A percentile compares a stretch with the other conserved stretches of the same genome.
Evolutionary conservation across 306 rosid species (phyloP).

Genomic region (Corylus americana): DNA sequence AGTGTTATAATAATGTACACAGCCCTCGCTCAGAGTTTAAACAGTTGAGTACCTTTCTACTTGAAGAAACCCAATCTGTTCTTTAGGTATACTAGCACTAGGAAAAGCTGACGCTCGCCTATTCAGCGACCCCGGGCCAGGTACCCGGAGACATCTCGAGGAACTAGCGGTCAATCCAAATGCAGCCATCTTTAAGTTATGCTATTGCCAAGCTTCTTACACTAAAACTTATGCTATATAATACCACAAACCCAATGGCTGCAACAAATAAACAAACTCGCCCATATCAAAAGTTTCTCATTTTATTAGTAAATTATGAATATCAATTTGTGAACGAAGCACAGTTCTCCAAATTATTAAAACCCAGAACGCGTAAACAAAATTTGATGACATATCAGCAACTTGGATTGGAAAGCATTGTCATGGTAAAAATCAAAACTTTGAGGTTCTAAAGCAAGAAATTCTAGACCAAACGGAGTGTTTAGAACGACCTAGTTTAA

Average conservation of each 20-base stretch:
- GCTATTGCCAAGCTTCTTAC: slow-evolving; percentile 3
- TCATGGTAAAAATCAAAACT: background rate
- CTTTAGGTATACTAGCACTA: slow-evolving; percentile 29
- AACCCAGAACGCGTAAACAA: background rate
- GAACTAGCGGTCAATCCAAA: slow-evolving; percentile 63
- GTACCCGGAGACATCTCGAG: slow-evolving; percentile 54
- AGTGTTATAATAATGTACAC: slow-evolving; percentile 16
- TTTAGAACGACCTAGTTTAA: background rate
- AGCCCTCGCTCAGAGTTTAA: slow-evolving; percentile 15
- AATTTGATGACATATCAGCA: background rate
- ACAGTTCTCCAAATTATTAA: background rate
- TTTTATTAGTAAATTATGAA: background rate
- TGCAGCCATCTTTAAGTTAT: slow-evolving; percentile 41
- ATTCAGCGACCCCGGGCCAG: slow-evolving; percentile 32
- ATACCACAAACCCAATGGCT: slow-evolving; percentile 24
- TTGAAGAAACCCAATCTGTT: slow-evolving; percentile 29
- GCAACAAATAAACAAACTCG: slow-evolving; percentile 12
- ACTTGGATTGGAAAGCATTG: background rate
- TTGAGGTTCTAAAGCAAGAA: background rate
- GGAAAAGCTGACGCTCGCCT: slow-evolving; percentile 31
- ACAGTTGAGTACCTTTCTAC: slow-evolving; percentile 52
- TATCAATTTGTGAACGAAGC: background rate
- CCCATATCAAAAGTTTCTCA: background rate
- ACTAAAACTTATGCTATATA: slow-evolving; percentile 1
- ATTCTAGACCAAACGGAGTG: background rate